These are phyloP conservation scores for Pichia exigua DNA, from an alignment of 805 yeast species.

Conservation along the genomic window DNA sequence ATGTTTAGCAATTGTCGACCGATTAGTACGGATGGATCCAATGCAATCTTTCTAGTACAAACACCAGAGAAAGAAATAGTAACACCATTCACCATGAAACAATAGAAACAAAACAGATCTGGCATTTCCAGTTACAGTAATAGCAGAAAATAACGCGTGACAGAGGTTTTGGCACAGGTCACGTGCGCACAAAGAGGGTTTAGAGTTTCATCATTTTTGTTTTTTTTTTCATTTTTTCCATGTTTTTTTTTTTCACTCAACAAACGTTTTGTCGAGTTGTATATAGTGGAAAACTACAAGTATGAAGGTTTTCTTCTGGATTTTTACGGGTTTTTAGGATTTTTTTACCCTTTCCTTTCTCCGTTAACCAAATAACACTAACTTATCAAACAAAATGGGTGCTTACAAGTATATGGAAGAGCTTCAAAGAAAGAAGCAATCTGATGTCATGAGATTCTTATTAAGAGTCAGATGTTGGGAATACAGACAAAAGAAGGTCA, in stretches of 20 bases:
- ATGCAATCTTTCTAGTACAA: no score
- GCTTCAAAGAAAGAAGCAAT: constrained; percentile 99
- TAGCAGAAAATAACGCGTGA: no score
- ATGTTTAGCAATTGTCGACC: background rate
- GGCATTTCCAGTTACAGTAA: no score
- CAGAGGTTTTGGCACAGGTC: background rate
- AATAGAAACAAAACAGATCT: no score
- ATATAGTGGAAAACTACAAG: background rate
- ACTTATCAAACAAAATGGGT: constrained; percentile 61
- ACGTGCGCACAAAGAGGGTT: background rate
- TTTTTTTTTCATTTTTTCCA: no score
- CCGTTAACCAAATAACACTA: constrained; percentile 1
- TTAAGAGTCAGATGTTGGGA: constrained; percentile 99
- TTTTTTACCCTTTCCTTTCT: background rate
- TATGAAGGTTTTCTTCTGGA: no score
- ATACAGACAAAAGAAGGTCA: constrained; percentile 97
- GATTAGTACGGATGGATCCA: no score
- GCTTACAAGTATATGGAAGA: constrained; percentile 99
- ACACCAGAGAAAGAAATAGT: no score
- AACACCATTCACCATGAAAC: no score
- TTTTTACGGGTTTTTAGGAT: background rate
- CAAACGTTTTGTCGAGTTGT: background rate
- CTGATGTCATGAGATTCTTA: constrained; percentile 97
- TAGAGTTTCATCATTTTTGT: no score
- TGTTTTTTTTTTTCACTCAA: background rate